Evolutionary conservation across 2,329 filamentous ascomycete species (phyloP), one percentile per base, ranked within the genome.

Genomic region (Colletotrichum liaoningense): DNA sequence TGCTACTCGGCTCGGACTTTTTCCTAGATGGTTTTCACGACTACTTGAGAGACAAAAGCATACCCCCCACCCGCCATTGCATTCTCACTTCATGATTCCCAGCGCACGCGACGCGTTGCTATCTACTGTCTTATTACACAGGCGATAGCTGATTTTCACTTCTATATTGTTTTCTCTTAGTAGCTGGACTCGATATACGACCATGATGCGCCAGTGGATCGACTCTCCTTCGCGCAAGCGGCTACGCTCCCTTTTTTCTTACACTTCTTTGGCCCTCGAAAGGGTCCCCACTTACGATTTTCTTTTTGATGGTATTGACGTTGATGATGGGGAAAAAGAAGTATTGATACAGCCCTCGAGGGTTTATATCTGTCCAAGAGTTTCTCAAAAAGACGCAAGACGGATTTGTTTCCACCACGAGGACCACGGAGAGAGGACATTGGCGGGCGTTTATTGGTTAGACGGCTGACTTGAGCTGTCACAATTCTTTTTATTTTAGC

Each of bases 51-150:
- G 66, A 66, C 46, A 65, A 67, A 71, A 71, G 63, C 66, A 74
- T 70, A 74, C 72, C 72, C 38, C 38, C 58, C 19, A 59, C 57
- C 33, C 62, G 49, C 57, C 38, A 63, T 71, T 74, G 73, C 73
- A 74, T 74, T 74, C 38, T 71, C 59, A 56, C 56, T 75, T 74
- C 42, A 75, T 75, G 73, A 75, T 75, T 74, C 72, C 74, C 72
- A 74, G 72, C 72, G 72, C 63, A 55, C n/a, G 71, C 67, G 71
- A 70, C 71, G 67, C 67, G 70, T 62, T 62, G 49, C 71, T 62
- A 62, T 22, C 33, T 19, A 33, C 56, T 64, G 71, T 70, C 62
- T 57, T 66, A 28, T 71, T 66, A 59, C 35, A 57, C 71, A 65
- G 67, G 62, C 42, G 60, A 26, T 46, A 67, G 67, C 60, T 11